Base-by-base conservation (phyloP, 2,329 filamentous ascomycete species). In the Pseudogymnoascus sp. region DNA sequence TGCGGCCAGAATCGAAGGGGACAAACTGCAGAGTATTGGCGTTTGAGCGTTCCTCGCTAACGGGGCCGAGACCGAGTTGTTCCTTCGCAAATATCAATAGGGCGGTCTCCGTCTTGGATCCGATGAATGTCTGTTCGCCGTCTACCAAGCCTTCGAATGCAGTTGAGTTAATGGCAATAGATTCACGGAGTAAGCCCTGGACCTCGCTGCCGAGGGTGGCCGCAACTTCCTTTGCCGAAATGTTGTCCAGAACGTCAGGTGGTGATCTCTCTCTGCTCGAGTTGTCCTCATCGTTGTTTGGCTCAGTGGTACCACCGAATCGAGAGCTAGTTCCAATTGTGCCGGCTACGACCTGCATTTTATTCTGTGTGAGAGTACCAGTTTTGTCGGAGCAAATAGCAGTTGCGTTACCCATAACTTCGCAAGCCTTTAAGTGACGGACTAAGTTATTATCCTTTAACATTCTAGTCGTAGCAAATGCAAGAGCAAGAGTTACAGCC, bases 331-430 rank as follows among this genome's bases (percentile, higher is more conserved):
- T 81, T 31, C 87, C 87, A 42, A 90, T 75, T 4, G 86, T 86
- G 5, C 87, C 88, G 26, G 88, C 86, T 31, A 92, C 88, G 1
- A 91, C 88, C 0, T 86, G 88, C 87, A 90, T 90, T 73, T 86
- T 85, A 71, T 90, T 90, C 64, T 89, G 86, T 0, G 88, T 91
- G 16, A 91, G 76, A 4, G 88, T 91, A 60, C 88, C 88, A 1
- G 88, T 91, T 75, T 91, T 91, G 73, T 91, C 90, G 3, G 89
- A 92, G 75, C 90, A 93, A 37, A 93, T 87, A 0, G 89, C 88
- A 1, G 85, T 87, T 2, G 84, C 85, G 68, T 89, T 89, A 4
- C 86, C 86, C 86, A 89, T 88, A 2, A 86, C 87, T 73, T 89
- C 86, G 71, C 86, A 88, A 64, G 86, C 86, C 64, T 84, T 81